Evolutionary conservation across 768 basidiomycete species (phyloP).

Genomic region (Termitomyces sp.): DNA sequence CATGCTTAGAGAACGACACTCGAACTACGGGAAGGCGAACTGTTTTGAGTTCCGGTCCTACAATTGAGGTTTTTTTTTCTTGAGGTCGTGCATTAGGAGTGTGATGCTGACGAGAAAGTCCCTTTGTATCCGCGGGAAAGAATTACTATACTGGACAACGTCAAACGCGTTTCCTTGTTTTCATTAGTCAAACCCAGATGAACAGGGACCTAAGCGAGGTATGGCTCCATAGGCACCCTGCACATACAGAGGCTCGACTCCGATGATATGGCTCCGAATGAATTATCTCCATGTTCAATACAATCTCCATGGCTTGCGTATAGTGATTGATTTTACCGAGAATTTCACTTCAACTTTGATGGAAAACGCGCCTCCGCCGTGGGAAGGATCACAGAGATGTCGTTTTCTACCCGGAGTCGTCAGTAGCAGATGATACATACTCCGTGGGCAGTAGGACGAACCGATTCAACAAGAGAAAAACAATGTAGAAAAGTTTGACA

Average conservation of each 20-base stretch:
- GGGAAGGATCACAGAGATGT: background rate
- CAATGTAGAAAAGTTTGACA: background rate
- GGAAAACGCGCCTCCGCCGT: background rate
- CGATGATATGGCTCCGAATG: background rate
- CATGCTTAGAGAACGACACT: background rate
- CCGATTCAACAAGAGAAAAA: background rate
- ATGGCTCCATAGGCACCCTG: background rate
- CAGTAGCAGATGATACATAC: background rate
- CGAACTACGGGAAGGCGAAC: background rate
- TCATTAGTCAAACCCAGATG: background rate
- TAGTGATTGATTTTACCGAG: background rate
- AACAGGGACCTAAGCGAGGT: background rate
- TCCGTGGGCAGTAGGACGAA: background rate
- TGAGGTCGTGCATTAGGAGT: background rate
- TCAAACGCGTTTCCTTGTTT: background rate
- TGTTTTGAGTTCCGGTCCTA: background rate
- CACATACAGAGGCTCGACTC: background rate
- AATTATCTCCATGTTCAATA: background rate
- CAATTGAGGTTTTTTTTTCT: background rate
- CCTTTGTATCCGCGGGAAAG: background rate
- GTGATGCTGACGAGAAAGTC: background rate
- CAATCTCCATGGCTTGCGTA: background rate
- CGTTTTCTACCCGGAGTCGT: background rate
- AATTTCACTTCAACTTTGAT: background rate
- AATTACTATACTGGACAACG: background rate